phyloP scores from a whole-genome alignment of 2,329 filamentous ascomycete species.

The Pseudocercospora macadamiae region DNA sequence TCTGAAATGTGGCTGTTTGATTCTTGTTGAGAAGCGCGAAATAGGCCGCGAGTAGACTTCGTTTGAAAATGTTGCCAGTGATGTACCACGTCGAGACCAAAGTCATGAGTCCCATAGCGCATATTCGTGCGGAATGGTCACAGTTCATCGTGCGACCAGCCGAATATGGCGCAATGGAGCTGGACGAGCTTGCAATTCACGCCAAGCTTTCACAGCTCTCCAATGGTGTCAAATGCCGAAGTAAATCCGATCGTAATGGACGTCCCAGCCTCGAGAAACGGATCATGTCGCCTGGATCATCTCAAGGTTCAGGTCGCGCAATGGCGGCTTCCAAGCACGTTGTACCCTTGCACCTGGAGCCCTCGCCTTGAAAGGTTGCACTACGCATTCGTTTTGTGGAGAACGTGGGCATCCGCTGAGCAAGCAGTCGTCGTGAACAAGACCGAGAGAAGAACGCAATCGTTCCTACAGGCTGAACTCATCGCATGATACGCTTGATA shows the following conservation, averaged over 20 bases:
- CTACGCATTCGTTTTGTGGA: not conserved
- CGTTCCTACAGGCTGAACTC: not conserved
- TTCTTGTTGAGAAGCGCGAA: too few species aligned
- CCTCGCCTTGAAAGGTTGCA: not conserved
- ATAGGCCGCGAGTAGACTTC: too few species aligned
- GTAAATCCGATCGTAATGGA: not conserved
- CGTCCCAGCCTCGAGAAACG: not conserved
- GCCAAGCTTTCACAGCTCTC: constrained; percentile 18
- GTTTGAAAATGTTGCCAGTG: too few species aligned
- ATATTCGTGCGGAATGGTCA: not conserved
- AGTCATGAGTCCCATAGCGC: too few species aligned
- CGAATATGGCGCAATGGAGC: constrained; percentile 29
- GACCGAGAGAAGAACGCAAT: not conserved
- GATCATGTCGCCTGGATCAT: not conserved
- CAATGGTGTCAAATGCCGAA: constrained; percentile 17
- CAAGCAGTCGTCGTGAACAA: not conserved
- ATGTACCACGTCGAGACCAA: too few species aligned
- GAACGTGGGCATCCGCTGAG: not conserved
- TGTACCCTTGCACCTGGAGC: constrained; percentile 2
- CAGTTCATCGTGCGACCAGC: not conserved
- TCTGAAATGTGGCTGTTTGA: too few species aligned
- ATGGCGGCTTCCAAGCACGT: constrained; percentile 21
- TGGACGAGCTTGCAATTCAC: constrained; percentile 29
- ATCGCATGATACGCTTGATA: not conserved
- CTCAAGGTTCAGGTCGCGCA: constrained; percentile 11